These are phyloP conservation scores for Penicillium sp. DNA, from an alignment of 2,329 filamentous ascomycete genomes.

Conservation along the genomic window DNA sequence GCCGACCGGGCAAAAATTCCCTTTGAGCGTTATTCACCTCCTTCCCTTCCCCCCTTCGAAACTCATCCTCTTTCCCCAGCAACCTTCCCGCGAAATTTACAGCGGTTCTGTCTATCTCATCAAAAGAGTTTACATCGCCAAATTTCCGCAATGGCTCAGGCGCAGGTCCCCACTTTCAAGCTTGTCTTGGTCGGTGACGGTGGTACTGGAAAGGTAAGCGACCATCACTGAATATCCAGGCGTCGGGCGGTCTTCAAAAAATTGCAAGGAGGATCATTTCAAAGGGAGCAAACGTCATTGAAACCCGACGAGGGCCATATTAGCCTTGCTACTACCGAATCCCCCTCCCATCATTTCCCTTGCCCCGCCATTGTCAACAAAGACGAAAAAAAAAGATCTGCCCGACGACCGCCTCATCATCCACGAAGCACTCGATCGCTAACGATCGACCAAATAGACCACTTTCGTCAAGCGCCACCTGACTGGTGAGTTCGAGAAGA, in stretches of 20 bases:
- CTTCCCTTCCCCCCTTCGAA: constrained; percentile 30
- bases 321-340: constrained; percentile 9
- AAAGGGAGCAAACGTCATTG: neutral
- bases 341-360: constrained; percentile 10
- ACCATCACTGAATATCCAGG: neutral
- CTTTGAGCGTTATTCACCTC: constrained; percentile 29
- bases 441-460: constrained; percentile 62
- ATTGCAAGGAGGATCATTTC: neutral
- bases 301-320: neutral
- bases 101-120: neutral
- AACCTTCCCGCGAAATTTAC: constrained; percentile 17
- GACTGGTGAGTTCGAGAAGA: constrained; percentile 99
- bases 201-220: constrained; percentile 94
- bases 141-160: constrained; percentile 59
- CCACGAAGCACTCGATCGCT: constrained; percentile 20
- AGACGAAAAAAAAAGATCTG: constrained; percentile 27
- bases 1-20: constrained; percentile 32
- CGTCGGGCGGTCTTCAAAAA: constrained; percentile 3
- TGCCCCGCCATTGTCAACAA: constrained; percentile 29
- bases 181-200: constrained; percentile 99
- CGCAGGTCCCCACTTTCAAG: constrained; percentile 93
- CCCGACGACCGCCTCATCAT: constrained; percentile 21
- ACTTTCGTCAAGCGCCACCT: constrained; percentile 99
- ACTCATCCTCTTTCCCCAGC: constrained; percentile 20
- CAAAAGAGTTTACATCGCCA: constrained; percentile 14